Evolutionary conservation across 352 stramenopile genomes (phyloP).

Genomic region (Phytophthora aleatoria): DNA sequence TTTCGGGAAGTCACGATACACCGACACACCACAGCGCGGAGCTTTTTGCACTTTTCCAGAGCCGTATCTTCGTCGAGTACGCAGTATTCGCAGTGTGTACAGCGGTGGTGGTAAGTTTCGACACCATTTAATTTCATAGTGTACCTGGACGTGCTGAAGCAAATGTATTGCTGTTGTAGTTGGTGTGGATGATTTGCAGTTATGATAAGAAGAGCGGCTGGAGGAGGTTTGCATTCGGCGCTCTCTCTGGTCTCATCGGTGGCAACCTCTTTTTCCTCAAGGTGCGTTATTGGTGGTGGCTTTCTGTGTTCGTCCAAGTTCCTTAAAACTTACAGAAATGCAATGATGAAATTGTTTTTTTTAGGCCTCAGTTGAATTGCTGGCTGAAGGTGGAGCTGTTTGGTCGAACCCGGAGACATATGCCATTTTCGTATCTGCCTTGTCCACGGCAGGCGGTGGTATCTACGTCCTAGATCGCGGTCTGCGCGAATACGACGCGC

Average conservation of each 20-base stretch:
- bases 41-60: constrained; percentile 81
- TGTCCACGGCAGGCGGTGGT: constrained; percentile 70
- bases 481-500: constrained; percentile 84
- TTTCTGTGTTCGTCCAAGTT: neutral
- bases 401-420: constrained; percentile 78
- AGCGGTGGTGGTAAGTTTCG: constrained; percentile 49
- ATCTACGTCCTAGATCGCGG: constrained; percentile 84
- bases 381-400: constrained; percentile 71
- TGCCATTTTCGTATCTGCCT: constrained; percentile 63
- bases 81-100: constrained; percentile 44
- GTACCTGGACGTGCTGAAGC: constrained; percentile 5
- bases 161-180: constrained; percentile 34
- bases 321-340: neutral
- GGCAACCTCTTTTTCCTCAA: constrained; percentile 90
- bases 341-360: constrained; percentile 4
- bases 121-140: neutral
- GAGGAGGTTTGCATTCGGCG: constrained; percentile 82
- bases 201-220: constrained; percentile 67
- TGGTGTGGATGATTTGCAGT: constrained; percentile 76
- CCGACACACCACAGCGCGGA: constrained; percentile 76
- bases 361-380: constrained; percentile 81
- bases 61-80: constrained; percentile 77
- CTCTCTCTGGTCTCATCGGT: constrained; percentile 78
- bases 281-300: constrained; percentile 35
- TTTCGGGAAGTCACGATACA: constrained; percentile 83